These are phyloP conservation scores for Pseudogymnoascus sp. DNA, from an alignment of 2,329 filamentous ascomycete species.

Conservation along the genomic window DNA sequence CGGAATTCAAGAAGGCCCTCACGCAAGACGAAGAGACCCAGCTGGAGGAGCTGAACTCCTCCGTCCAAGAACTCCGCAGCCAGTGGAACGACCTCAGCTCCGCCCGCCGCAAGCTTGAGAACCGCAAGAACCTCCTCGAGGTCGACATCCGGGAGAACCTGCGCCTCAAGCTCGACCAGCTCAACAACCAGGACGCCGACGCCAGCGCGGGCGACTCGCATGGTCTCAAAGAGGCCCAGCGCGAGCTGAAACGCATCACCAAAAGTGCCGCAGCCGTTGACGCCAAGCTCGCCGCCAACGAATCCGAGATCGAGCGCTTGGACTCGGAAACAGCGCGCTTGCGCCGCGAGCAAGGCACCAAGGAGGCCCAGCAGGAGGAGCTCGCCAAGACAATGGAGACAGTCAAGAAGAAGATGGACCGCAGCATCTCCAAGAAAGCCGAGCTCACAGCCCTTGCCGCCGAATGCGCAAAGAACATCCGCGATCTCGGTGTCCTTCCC, in stretches of 20 bases:
- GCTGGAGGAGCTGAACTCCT: slow-evolving; percentile 61
- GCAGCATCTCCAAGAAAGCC: slow-evolving; percentile 81
- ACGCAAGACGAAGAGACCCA: slow-evolving; percentile 74
- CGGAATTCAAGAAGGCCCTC: slow-evolving; percentile 88
- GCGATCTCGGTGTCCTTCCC: slow-evolving; percentile 84
- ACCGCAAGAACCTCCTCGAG: slow-evolving; percentile 74
- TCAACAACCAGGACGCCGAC: slow-evolving; percentile 70
- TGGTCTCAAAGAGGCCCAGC: slow-evolving; percentile 68
- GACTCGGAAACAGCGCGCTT: slow-evolving; percentile 33
- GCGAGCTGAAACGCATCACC: slow-evolving; percentile 71
- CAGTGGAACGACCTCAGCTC: slow-evolving; percentile 69
- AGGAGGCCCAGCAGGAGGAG: slow-evolving; percentile 66
- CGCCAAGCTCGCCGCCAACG: slow-evolving; percentile 63
- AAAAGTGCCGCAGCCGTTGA: slow-evolving; percentile 61
- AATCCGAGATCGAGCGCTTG: slow-evolving; percentile 57
- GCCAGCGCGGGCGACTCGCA: slow-evolving; percentile 51
- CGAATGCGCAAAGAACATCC: slow-evolving; percentile 81
- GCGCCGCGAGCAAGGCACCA: slow-evolving; percentile 47
- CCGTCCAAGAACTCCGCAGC: slow-evolving; percentile 66
- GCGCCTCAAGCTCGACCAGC: slow-evolving; percentile 76
- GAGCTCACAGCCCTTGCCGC: slow-evolving; percentile 67
- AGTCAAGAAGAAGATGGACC: slow-evolving; percentile 84
- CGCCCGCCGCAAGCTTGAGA: slow-evolving; percentile 68
- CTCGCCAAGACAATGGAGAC: slow-evolving; percentile 72
- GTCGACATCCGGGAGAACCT: slow-evolving; percentile 85